Base-by-base conservation (phyloP, 495 filamentous ascomycete species). In the Penicillium ucsense region DNA sequence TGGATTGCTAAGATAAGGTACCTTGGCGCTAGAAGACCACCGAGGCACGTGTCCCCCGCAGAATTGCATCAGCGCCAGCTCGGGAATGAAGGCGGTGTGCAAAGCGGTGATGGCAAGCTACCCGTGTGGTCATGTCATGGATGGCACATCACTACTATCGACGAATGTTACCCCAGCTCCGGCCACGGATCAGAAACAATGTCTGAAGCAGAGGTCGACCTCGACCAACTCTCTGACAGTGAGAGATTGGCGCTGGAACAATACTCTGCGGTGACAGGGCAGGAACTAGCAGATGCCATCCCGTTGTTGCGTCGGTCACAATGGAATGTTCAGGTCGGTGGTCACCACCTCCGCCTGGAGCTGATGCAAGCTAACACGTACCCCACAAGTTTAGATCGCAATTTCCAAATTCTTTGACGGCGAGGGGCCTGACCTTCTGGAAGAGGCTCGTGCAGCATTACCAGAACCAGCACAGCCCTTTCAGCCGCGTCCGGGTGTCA, bases 391-490 rank as follows among this genome's bases (percentile, higher is more conserved):
- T 8, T 61, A 98, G 85, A 94, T 97, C 51, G 92, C 92, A 32
- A 86, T 98, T 43, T 78, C 92, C 42, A 91, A 91, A 58, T 97
- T 97, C 79, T 98, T 96, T 61, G 92, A 97, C 62, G 92, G 94
- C 43, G 94, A 97, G 66, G 80, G 83, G 4, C 78, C 86, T 34
- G 87, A 95, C 59, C 83, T 80, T 4, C 71, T 91, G 5, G 87
- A 87, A 53, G 86, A 88, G 68, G 83, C 86, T 49, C 72, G 82
- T 43, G 78, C 82, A 34, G 76, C 82, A 30, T 52, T 78, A 32
- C 68, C 81, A 35, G 59, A 72, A 38, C 81, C 80, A 4, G 41
- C 31, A 20, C 41, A 33, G 11, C 73, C 76, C 10, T 68, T 71
- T 49, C 63, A 76, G 27, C 64, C 70, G 6, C 72, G 85, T 34